Evolutionary conservation across 2,329 filamentous ascomycete species (phyloP), one percentile per base, ranked within the genome.

Genomic region (Akanthomyces dipterigenus): DNA sequence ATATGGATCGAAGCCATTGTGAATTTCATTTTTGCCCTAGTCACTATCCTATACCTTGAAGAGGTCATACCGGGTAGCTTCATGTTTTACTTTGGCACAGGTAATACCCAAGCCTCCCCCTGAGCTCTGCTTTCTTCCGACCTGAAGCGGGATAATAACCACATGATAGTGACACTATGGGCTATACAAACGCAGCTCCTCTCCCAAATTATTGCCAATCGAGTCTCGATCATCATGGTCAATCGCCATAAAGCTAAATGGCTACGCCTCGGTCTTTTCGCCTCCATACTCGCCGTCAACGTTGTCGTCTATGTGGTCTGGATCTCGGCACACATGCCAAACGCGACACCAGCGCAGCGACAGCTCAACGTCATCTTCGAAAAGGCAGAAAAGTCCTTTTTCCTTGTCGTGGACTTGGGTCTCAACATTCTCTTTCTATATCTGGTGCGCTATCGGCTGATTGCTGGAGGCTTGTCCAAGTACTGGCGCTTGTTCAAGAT

Each of bases 401-500:
- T 82, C 61, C 69, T 82, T 0, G 55, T 81, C 2, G 71, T 82
- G 2, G 81, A 84, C 57, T 73, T 75, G 3, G 69, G 66, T 0
- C 73, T 84, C n/a, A 84, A 83, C 60, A 70, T 73, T 63, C 79
- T 78, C 65, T 84, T 84, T 65, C 68, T 83, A 3, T 68, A 71
- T 20, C 69, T 73, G 2, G 79, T 82, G 34, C 77, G 78, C 50
- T 71, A 70, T 12, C 75, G 78, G 0, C 72, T 82, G 58, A 75
- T 76, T 59, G 76, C 80, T 42, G 68, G 73, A 60, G 80, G 80
- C 3, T 69, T 82, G 9, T 71, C 73, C 5, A 82, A 82, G 65
- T 82, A 82, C 68, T 76, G 77, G 68, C 74, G 72, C 24, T 71
- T 82, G 2, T 75, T 81, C 46, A 73, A 72, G 28, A 80, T 81